Percentiles rank a stretch among this genome's conserved stretches.
Conservation (phyloP, 2,329 filamentous ascomycete genomes). For the Pyrenochaeta sp. region DNA sequence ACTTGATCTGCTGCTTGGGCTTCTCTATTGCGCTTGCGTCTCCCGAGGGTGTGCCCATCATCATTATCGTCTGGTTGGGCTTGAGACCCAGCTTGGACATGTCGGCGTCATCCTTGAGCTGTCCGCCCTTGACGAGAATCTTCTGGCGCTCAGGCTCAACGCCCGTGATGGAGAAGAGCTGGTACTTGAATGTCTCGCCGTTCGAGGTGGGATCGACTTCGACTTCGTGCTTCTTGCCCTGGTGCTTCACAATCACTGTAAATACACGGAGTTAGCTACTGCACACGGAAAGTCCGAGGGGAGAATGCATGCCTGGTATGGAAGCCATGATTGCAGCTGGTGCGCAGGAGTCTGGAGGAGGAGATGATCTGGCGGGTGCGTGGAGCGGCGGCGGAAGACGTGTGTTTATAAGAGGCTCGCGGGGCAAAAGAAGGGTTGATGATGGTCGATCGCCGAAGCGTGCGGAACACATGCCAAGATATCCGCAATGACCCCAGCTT, state of each 20-base stretch:
- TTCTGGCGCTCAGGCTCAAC: slow-evolving; percentile 98
- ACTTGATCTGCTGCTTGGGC: slow-evolving; percentile 83
- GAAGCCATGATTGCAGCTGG: slow-evolving; percentile 39
- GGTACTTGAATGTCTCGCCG: slow-evolving; percentile 94
- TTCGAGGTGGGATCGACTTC: slow-evolving; percentile 85
- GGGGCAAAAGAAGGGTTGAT: slow-evolving; percentile 42
- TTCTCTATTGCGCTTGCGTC: slow-evolving; percentile 67
- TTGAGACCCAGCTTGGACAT: slow-evolving; percentile 86
- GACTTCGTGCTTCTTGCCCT: slow-evolving; percentile 93
- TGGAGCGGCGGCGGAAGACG: slow-evolving; percentile 15
- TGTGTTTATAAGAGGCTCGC: slow-evolving; percentile 28
- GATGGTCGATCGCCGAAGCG: slow-evolving; percentile 35
- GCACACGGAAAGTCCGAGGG: neutral
- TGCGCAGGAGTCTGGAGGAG: neutral
- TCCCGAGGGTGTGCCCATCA: slow-evolving; percentile 89
- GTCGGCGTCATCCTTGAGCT: slow-evolving; percentile 93
- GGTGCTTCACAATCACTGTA: slow-evolving; percentile 89
- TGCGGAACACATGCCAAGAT: slow-evolving; percentile 34
- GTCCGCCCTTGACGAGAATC: slow-evolving; percentile 90
- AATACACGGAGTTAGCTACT: slow-evolving; percentile 28
- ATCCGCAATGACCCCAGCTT: slow-evolving; percentile 29
- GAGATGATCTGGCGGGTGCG: slow-evolving; percentile 1
- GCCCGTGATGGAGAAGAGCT: slow-evolving; percentile 92
- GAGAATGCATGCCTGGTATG: slow-evolving; percentile 41
- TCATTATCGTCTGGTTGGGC: slow-evolving; percentile 86